Conservation (phyloP, 495 filamentous ascomycete species). For the Penicillium simplicissimum region DNA sequence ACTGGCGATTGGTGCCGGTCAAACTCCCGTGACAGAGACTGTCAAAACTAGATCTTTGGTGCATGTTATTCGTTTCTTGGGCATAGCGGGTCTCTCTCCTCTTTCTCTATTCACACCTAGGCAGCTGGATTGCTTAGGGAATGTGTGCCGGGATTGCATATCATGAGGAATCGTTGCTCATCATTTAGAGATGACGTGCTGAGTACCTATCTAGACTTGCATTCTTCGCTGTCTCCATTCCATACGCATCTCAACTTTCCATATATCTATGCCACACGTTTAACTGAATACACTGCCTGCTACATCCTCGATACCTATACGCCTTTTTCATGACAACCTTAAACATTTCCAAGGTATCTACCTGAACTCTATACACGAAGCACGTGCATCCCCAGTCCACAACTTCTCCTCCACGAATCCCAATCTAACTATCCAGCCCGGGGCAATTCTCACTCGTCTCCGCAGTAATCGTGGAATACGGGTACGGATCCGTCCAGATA, state of each 20-base stretch:
- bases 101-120: no score
- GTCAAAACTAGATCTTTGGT: slow-evolving; percentile 2
- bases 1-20: neutral
- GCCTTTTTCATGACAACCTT: no score
- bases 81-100: neutral
- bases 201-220: neutral
- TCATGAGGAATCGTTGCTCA: neutral
- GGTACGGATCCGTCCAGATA: slow-evolving; percentile 32
- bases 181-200: slow-evolving; percentile 4
- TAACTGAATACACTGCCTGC: neutral
- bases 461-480: slow-evolving; percentile 20
- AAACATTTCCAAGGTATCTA: no score
- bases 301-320: neutral
- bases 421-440: slow-evolving; percentile 22
- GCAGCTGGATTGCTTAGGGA: neutral
- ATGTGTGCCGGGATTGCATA: slow-evolving; percentile 1
- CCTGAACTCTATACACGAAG: no score
- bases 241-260: neutral
- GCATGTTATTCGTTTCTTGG: neutral
- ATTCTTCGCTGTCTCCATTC: no score
- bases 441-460: slow-evolving; percentile 28
- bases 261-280: neutral
- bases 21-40: neutral
- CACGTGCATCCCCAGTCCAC: no score
- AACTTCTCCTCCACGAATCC: no score